Evolutionary conservation across 108 stramenopile genomes (phyloP).

Genomic region (Discostella pseudostelligera): DNA sequence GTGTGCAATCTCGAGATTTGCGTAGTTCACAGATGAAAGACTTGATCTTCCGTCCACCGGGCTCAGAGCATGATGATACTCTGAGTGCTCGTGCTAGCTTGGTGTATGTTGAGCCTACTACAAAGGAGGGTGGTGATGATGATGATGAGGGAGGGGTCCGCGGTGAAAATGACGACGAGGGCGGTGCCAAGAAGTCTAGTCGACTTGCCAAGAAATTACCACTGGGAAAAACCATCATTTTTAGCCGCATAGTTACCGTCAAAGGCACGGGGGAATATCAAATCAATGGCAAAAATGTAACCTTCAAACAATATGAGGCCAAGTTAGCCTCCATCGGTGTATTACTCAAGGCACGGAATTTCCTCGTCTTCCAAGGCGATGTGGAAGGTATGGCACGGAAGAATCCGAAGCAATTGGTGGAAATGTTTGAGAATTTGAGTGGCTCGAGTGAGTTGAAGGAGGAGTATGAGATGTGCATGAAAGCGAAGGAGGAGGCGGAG

Average conservation of each 20-base stretch:
- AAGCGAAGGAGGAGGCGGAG: conserved; percentile 88
- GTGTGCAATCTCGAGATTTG: conserved; percentile 93
- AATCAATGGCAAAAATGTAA: conserved; percentile 71
- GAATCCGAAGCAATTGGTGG: conserved; percentile 89
- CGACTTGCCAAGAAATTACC: conserved; percentile 28
- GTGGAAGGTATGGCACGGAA: conserved; percentile 95
- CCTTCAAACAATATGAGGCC: conserved; percentile 85
- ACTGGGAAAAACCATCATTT: conserved; percentile 57
- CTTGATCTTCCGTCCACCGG: conserved; percentile 89
- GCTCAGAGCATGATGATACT: conserved; percentile 27
- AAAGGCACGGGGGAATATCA: conserved; percentile 88
- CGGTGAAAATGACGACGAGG: conserved; percentile 26
- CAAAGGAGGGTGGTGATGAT: conserved; percentile 27
- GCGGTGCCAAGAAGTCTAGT: conserved; percentile 32
- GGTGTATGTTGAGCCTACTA: conserved; percentile 55
- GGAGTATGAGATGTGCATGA: conserved; percentile 79
- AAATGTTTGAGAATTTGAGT: conserved; percentile 93
- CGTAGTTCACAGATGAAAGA: conserved; percentile 91
- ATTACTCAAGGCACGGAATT: conserved; percentile 96
- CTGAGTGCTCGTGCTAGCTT: conserved; percentile 70
- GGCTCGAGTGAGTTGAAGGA: conserved; percentile 75
- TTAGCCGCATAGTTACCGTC: conserved; percentile 81
- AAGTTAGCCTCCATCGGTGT: conserved; percentile 91
- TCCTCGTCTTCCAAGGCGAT: conserved; percentile 99
- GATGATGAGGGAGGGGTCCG: conserved; percentile 37